A percentile compares a stretch with the other conserved stretches of the same genome.
phyloP scores from a whole-genome alignment of 1,284 basidiomycete genomes.

The Mycena sp. region DNA sequence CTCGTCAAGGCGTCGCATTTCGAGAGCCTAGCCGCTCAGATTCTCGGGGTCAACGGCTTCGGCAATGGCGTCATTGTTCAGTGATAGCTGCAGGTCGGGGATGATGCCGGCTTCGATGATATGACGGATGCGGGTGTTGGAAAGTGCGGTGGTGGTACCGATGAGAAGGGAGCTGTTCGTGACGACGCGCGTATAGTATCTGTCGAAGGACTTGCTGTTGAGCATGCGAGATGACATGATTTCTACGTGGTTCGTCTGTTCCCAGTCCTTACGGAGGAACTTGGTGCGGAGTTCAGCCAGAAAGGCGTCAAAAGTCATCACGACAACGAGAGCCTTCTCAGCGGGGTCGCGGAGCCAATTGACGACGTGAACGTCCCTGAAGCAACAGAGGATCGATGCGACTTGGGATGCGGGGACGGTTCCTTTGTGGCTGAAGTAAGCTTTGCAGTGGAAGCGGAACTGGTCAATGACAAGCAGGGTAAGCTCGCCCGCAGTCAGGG shows the following conservation, averaged over 20 bases:
- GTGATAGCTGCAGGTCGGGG: background rate
- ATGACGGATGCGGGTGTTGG: background rate
- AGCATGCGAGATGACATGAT: background rate
- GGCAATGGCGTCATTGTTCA: background rate
- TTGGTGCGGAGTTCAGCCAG: background rate
- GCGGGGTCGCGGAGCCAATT: no score
- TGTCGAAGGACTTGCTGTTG: background rate
- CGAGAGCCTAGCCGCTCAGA: no score
- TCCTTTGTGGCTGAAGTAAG: no score
- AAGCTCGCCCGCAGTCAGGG: no score
- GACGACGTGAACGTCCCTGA: no score
- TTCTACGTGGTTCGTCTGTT: background rate
- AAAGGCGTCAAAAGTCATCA: no score
- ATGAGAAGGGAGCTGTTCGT: background rate
- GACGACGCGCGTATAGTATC: background rate
- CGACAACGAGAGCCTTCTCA: no score
- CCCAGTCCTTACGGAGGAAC: slow-evolving; percentile 1
- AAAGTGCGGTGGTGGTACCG: background rate
- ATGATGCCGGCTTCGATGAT: background rate
- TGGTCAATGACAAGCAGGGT: no score
- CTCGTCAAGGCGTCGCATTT: no score
- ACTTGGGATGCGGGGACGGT: no score
- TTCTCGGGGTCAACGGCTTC: background rate
- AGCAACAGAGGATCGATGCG: no score
- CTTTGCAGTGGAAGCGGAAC: no score